Base-by-base conservation (phyloP, 1,284 basidiomycete genomes). In the Ustilago shanxiensis region DNA sequence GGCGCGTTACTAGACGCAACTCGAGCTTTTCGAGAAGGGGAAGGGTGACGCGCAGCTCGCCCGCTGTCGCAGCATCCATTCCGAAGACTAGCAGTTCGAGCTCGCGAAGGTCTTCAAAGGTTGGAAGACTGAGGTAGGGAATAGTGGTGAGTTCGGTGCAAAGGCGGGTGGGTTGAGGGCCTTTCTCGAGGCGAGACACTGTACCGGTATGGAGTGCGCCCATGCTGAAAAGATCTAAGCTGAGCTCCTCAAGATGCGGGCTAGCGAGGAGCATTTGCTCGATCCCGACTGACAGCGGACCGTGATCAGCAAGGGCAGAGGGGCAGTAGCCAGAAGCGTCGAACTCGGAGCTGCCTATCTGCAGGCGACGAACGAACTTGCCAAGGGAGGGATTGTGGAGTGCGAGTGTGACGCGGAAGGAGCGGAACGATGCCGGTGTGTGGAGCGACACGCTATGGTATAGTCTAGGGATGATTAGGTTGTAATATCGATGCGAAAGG, bases 171-270 rank as follows among this genome's bases (percentile, higher is more conserved):
- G 78, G 77, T 39, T 77, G 69, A 0, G 78, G 71, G 0, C 79
- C 80, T 33, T 70, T 70, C 50, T 80, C 70, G 16, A 82, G 50
- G 3, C 72, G 58, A 18, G 61, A 60, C 0, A 69, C 60, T 0
- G 74, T 72, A 14, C 70, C 68, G 13, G 69, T 63, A 35, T 78
- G 74, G 24, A 81, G 62, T 6, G 78, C 74, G 1, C 63, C 57
- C 61, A 83, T 67, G n/a, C 66, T 63, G 41, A 80, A 78, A n/a
- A 83, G 70, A 45, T 83, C 81, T 41, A 81, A 54, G 50, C 72
- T 76, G 5, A 83, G 56, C 53, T 79, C 72, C n/a, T 64, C 37
- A 18, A 83, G 58, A 14, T 72, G 16, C 6, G 79, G 73, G 13
- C 52, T 62, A 7, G 75, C 71, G 1, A 83, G 61, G 2, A 83